phyloP scores from a whole-genome alignment of 2,329 filamentous ascomycete genomes.

The Arthrobotrys iridis region DNA sequence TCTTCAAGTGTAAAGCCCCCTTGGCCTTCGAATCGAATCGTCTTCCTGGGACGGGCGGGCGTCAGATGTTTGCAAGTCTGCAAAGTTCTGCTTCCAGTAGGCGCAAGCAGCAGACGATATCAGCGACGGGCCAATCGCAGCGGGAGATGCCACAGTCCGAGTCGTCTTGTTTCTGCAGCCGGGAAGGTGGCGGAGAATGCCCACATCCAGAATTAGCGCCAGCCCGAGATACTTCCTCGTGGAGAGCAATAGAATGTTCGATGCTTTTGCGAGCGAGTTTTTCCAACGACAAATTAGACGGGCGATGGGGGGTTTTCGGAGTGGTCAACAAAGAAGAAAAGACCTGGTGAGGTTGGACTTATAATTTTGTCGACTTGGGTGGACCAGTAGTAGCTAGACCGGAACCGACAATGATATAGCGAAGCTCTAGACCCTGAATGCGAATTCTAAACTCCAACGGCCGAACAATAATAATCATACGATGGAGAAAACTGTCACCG shows the following conservation, averaged over 20 bases:
- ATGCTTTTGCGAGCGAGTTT: background rate
- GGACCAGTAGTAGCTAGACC: background rate
- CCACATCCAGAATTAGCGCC: constrained; percentile 40
- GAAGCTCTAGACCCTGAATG: background rate
- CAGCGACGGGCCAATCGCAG: constrained; percentile 46
- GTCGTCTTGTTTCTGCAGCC: constrained; percentile 31
- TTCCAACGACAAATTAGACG: constrained; percentile 2
- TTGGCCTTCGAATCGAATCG: constrained; percentile 19
- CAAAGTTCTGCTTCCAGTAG: constrained; percentile 51
- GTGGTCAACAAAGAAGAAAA: background rate
- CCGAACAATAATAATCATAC: too few relatives aligned
- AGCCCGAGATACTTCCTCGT: constrained; percentile 7
- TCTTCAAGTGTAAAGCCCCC: background rate
- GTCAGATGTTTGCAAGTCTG: constrained; percentile 40
- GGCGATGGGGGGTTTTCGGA: background rate
- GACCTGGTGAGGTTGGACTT: background rate
- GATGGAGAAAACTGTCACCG: constrained; percentile 24
- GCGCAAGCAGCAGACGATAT: constrained; percentile 34
- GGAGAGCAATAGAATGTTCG: constrained; percentile 44
- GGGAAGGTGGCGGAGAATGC: constrained; percentile 42
- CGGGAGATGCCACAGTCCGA: constrained; percentile 25
- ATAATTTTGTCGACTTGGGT: background rate
- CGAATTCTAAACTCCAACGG: background rate
- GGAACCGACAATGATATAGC: background rate
- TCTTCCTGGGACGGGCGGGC: constrained; percentile 46